These are phyloP conservation scores for Fusarium udum DNA, from an alignment of 2,329 filamentous ascomycete species.

Conservation along the genomic window DNA sequence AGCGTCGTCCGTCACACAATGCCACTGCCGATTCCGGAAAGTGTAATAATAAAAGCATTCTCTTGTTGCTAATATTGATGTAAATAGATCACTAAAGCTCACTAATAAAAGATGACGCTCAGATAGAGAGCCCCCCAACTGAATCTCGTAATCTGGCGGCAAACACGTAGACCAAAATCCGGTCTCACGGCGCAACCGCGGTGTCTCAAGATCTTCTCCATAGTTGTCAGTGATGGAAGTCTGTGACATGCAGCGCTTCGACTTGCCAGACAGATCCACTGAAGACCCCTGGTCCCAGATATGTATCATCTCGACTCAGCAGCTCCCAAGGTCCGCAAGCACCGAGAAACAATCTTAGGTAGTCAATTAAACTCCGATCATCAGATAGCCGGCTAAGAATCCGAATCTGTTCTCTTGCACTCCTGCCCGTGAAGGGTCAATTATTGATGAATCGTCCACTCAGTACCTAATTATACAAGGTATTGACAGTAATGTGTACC, in stretches of 20 bases:
- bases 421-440: conserved; percentile 1
- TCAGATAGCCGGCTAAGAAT: conserved; percentile 2
- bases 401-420: not conserved
- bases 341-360: not conserved
- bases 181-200: conserved; percentile 35
- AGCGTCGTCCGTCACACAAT: conserved; percentile 29
- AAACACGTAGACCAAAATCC: conserved; percentile 24
- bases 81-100: not conserved
- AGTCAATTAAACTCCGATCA: conserved; percentile 6
- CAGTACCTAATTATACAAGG: not conserved
- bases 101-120: conserved; percentile 3
- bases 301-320: conserved; percentile 26
- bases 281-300: conserved; percentile 5
- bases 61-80: not conserved
- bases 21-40: conserved; percentile 1
- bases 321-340: conserved; percentile 24
- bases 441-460: conserved; percentile 6
- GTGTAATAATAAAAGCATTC: not conserved
- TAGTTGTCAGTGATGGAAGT: conserved; percentile 26
- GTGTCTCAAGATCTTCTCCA: conserved; percentile 28
- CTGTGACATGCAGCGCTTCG: conserved; percentile 28
- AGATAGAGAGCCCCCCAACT: not conserved
- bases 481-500: not conserved
- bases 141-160: not conserved
- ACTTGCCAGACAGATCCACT: conserved; percentile 28